Percentiles rank a stretch among this genome's conserved stretches.
Evolutionary conservation across 2,329 filamentous ascomycete species (phyloP).

Genomic region (Curvularia hawaiiensis): DNA sequence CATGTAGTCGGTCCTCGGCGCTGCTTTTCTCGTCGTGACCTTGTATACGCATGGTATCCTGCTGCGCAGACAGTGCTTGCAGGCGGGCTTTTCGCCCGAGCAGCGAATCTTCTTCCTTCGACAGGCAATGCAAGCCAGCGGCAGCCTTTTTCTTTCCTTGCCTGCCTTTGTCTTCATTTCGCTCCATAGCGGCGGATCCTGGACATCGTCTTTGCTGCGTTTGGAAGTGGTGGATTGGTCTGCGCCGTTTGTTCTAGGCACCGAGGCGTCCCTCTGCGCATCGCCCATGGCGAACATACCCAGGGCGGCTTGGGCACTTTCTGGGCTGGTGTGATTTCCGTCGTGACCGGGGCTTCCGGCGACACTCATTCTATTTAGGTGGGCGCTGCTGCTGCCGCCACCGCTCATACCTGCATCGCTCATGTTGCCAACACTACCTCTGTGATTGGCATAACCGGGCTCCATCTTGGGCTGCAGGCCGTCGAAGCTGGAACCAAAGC

Average conservation of each 20-base stretch:
- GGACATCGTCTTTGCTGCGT: conserved; percentile 38
- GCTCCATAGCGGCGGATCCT: conserved; percentile 53
- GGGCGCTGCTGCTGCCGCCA: conserved; percentile 28
- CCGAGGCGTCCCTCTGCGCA: conserved; percentile 31
- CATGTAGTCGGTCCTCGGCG: conserved; percentile 97
- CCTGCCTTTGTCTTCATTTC: conserved; percentile 71
- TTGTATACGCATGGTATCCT: conserved; percentile 98
- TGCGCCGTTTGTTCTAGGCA: conserved; percentile 31
- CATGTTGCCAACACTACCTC: conserved; percentile 38
- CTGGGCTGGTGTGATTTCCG: conserved; percentile 44
- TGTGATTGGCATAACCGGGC: conserved; percentile 31
- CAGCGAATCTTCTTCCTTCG: conserved; percentile 97
- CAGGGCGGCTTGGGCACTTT: conserved; percentile 36
- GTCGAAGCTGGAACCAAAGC: conserved; percentile 29
- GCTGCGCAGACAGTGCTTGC: conserved; percentile 92
- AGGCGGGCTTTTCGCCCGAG: conserved; percentile 95
- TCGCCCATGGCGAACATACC: conserved; percentile 41
- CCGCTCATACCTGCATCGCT: conserved; percentile 42
- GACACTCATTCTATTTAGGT: conserved; percentile 40
- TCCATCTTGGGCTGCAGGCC: conserved; percentile 31
- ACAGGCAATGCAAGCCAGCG: conserved; percentile 93
- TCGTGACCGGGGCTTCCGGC: conserved; percentile 40
- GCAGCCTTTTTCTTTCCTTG: conserved; percentile 91
- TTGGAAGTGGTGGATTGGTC: conserved; percentile 31
- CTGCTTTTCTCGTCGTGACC: conserved; percentile 90